These are phyloP conservation scores for Podaxis mareebaensis DNA, from an alignment of 768 basidiomycete species.

Conservation along the genomic window DNA sequence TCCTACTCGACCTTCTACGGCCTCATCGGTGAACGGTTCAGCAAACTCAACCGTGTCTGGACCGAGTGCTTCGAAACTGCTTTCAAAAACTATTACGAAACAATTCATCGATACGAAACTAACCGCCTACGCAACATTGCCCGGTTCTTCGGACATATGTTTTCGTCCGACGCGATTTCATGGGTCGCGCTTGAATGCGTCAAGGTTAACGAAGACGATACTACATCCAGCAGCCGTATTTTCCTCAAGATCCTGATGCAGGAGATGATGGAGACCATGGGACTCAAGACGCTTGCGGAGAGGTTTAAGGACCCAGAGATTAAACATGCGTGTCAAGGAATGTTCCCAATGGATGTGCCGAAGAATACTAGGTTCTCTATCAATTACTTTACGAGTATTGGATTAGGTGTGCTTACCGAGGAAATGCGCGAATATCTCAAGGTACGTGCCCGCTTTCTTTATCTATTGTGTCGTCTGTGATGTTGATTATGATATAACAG, in stretches of 20 bases:
- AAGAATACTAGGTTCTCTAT: conserved; percentile 96
- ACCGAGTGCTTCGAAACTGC: conserved; percentile 86
- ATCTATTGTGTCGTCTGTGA: not conserved
- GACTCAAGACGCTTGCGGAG: conserved; percentile 81
- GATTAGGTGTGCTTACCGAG: conserved; percentile 87
- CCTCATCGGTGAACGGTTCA: conserved; percentile 92
- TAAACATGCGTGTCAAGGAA: conserved; percentile 64
- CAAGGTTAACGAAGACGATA: conserved; percentile 97
- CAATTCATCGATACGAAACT: conserved; percentile 98
- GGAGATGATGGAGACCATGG: conserved; percentile 95
- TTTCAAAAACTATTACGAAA: conserved; percentile 88
- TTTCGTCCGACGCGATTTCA: conserved; percentile 84
- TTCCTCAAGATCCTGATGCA: conserved; percentile 96
- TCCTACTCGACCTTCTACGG: conserved; percentile 99
- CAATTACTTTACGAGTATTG: conserved; percentile 98
- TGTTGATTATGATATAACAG: conserved; percentile 37
- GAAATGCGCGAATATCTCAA: conserved; percentile 97
- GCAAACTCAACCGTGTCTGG: conserved; percentile 95
- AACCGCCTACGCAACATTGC: conserved; percentile 97
- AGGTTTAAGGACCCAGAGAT: conserved; percentile 90
- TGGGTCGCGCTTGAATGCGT: conserved; percentile 86
- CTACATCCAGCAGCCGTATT: conserved; percentile 93
- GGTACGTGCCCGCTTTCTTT: conserved; percentile 44
- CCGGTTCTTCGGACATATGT: conserved; percentile 92
- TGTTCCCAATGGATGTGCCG: conserved; percentile 97